Conservation (phyloP, 305 asterid species). For the Caryopteris hybrid region DNA sequence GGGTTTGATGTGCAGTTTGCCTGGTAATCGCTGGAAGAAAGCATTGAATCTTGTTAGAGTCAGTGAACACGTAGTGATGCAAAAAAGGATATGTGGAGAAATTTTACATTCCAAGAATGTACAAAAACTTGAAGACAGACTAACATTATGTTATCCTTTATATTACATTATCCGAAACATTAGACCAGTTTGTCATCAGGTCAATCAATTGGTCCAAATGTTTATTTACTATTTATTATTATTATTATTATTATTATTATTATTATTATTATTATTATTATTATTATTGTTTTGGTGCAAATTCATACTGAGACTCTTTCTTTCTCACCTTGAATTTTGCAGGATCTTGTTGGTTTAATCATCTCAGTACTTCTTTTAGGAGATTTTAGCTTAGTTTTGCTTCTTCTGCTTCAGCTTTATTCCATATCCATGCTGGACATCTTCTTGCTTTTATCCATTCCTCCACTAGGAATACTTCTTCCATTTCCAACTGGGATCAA, state of each 20-base stretch:
- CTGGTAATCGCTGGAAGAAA: slow-evolving; percentile 69
- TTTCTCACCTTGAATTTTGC: slow-evolving; percentile 28
- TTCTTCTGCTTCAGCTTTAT: slow-evolving; percentile 79
- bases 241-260: no score
- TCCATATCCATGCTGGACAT: slow-evolving; percentile 64
- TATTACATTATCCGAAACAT: slow-evolving; percentile 59
- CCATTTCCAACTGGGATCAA: slow-evolving; percentile 90
- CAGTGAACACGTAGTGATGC: slow-evolving; percentile 50
- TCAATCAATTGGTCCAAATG: slow-evolving; percentile 19
- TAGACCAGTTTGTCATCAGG: slow-evolving; percentile 88
- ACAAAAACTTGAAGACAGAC: slow-evolving; percentile 48
- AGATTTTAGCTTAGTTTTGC: slow-evolving; percentile 86
- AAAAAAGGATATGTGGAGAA: slow-evolving; percentile 54
- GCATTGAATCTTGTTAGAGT: slow-evolving; percentile 77
- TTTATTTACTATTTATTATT: no score
- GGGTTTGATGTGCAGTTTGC: slow-evolving; percentile 40
- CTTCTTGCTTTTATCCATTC: slow-evolving; percentile 58
- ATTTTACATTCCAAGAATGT: slow-evolving; percentile 48
- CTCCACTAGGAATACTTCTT: slow-evolving; percentile 78
- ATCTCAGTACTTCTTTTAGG: slow-evolving; percentile 77
- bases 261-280: no score
- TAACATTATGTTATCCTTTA: slow-evolving; percentile 43
- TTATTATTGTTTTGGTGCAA: no score
- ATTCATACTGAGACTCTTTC: slow-evolving; percentile 4
- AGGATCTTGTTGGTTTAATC: slow-evolving; percentile 87